These are phyloP conservation scores for Polyporus tsugae DNA, from an alignment of 1,284 basidiomycete species.

Conservation along the genomic window DNA sequence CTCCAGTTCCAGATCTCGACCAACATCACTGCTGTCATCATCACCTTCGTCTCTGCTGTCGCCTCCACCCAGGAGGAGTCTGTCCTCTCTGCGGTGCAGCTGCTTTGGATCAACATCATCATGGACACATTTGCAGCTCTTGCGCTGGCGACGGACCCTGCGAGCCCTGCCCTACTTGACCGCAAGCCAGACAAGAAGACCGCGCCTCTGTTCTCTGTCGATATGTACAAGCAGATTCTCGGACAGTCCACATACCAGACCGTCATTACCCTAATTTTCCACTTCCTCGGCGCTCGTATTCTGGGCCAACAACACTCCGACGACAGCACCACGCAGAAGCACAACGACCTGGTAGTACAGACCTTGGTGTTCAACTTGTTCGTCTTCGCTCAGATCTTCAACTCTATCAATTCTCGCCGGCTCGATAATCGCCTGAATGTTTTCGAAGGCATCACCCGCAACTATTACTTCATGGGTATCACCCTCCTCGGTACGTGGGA, in stretches of 20 bases:
- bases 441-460: conserved; percentile 84
- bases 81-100: conserved; percentile 92
- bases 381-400: conserved; percentile 96
- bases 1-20: conserved; percentile 98
- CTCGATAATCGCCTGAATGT: conserved; percentile 90
- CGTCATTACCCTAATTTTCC: conserved; percentile 85
- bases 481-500: conserved; percentile 76
- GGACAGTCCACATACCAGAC: conserved; percentile 93
- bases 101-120: conserved; percentile 97
- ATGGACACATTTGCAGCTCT: conserved; percentile 99
- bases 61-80: conserved; percentile 82
- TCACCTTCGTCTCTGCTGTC: conserved; percentile 93
- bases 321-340: conserved; percentile 42
- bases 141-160: conserved; percentile 96
- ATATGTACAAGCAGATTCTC: conserved; percentile 96
- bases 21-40: conserved; percentile 94
- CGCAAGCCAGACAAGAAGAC: conserved; percentile 91
- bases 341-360: conserved; percentile 67
- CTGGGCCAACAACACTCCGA: conserved; percentile 62
- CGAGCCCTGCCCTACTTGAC: conserved; percentile 81
- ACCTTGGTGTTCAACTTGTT: conserved; percentile 97
- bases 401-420: conserved; percentile 92
- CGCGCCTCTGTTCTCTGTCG: conserved; percentile 87
- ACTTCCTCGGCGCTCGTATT: conserved; percentile 84
- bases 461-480: conserved; percentile 90